Evolutionary conservation across 2,329 filamentous ascomycete genomes (phyloP).

Genomic region (Zalaria sp.): DNA sequence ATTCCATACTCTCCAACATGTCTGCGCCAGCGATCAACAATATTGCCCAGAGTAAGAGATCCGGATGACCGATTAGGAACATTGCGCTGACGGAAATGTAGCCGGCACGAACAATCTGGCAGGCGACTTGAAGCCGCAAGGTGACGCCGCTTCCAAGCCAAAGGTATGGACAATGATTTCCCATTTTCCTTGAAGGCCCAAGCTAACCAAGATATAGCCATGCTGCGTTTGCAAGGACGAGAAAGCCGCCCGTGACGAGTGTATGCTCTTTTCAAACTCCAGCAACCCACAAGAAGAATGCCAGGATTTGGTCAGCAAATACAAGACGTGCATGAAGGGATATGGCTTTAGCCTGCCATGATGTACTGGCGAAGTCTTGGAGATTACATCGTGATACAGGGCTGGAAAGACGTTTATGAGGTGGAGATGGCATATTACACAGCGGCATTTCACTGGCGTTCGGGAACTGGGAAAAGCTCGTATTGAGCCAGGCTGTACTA

Average conservation of each 20-base stretch:
- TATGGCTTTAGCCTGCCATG: conserved; percentile 62
- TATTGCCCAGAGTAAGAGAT: neutral
- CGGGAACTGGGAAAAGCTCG: no score
- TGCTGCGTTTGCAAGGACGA: conserved; percentile 98
- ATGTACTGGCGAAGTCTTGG: no score
- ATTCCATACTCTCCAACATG: neutral
- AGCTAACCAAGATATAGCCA: conserved; percentile 41
- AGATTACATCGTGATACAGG: no score
- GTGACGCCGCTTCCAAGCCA: conserved; percentile 25
- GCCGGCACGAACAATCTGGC: conserved; percentile 26
- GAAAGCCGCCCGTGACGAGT: conserved; percentile 86
- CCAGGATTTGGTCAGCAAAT: conserved; percentile 66
- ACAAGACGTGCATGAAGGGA: conserved; percentile 82
- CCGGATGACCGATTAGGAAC: no score
- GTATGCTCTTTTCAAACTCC: conserved; percentile 91
- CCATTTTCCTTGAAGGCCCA: conserved; percentile 3
- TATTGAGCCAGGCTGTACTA: no score
- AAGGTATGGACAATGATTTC: conserved; percentile 20
- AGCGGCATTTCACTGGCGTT: no score
- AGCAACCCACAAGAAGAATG: conserved; percentile 75
- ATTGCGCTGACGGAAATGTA: no score
- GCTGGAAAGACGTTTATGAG: no score
- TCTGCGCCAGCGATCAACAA: neutral
- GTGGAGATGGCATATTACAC: no score
- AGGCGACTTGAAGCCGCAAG: conserved; percentile 25